Conservation (phyloP, 2,329 filamentous ascomycete species). For the Talaromyces sp. region DNA sequence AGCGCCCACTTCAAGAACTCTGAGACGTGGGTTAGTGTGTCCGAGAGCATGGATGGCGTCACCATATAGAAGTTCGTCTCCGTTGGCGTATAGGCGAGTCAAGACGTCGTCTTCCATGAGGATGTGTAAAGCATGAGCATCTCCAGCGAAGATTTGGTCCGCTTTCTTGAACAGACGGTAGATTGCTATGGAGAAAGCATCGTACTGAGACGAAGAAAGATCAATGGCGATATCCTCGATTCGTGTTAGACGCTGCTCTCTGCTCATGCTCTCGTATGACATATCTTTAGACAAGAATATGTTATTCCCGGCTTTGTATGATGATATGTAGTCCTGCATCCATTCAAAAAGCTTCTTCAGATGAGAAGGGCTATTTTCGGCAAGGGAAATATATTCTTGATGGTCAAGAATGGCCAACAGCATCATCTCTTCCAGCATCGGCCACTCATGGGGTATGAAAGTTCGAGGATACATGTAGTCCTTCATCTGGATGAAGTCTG, state of each 20-base stretch:
- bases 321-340: neutral
- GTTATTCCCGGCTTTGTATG: neutral
- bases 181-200: neutral
- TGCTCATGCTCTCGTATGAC: neutral
- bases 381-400: neutral
- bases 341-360: neutral
- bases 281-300: conserved; percentile 1
- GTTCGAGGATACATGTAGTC: conserved; percentile 9
- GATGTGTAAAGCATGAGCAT: conserved; percentile 33
- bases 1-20: neutral
- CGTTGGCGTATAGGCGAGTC: conserved; percentile 28
- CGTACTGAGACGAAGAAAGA: neutral
- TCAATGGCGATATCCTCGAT: neutral
- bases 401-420: neutral
- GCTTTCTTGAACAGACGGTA: conserved; percentile 30
- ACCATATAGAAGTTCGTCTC: neutral
- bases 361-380: neutral
- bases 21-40: conserved; percentile 19
- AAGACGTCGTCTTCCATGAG: conserved; percentile 32
- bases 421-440: conserved; percentile 1
- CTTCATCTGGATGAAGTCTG: conserved; percentile 5
- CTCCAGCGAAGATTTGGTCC: conserved; percentile 26
- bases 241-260: neutral
- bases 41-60: neutral
- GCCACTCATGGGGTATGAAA: neutral